phyloP scores from a whole-genome alignment of 257 asterid species.

The Solanum clarkiae region DNA sequence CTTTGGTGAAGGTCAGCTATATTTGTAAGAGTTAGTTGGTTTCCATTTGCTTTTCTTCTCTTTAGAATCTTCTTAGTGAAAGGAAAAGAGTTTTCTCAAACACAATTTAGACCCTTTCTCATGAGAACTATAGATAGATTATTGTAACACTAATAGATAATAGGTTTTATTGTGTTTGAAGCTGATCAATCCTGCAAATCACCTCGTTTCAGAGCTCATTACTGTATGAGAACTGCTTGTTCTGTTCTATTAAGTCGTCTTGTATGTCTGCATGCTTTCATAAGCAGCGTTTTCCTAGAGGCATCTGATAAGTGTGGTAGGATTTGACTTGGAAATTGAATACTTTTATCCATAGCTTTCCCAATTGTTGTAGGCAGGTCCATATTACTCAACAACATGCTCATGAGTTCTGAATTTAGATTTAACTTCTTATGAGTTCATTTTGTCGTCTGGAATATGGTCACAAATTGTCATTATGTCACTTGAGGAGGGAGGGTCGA shows the following conservation, averaged over 20 bases:
- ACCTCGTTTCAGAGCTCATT: background rate
- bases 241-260: background rate
- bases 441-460: background rate
- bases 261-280: background rate
- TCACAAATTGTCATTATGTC: background rate
- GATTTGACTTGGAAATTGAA: background rate
- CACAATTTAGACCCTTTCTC: background rate
- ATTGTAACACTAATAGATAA: background rate
- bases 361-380: background rate
- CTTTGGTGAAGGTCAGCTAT: background rate
- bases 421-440: background rate
- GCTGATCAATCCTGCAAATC: background rate
- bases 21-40: background rate
- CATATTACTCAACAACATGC: background rate
- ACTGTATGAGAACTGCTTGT: background rate
- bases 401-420: background rate
- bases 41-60: background rate
- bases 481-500: background rate
- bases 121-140: background rate
- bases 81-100: background rate
- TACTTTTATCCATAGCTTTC: background rate
- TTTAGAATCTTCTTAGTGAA: background rate
- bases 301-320: background rate
- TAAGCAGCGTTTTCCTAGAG: background rate
- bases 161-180: background rate